These are phyloP conservation scores for Candida berthetii DNA, from an alignment of 805 yeast genomes.

Conservation along the genomic window DNA sequence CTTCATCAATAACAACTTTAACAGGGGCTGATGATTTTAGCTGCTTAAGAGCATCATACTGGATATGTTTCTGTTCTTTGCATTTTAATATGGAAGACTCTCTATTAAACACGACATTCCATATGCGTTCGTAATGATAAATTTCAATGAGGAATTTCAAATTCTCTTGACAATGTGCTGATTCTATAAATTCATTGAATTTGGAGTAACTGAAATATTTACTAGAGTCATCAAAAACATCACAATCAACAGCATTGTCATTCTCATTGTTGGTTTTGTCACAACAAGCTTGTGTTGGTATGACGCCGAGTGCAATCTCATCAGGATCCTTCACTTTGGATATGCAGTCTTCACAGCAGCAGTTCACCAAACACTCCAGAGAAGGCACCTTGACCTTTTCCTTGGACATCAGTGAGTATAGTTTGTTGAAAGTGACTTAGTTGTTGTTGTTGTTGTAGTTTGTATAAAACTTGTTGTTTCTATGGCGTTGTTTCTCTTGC, in stretches of 20 bases:
- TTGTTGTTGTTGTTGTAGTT: too few relatives aligned
- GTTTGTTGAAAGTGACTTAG: too few relatives aligned
- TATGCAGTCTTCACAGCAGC: conserved; percentile 4
- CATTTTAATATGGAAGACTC: conserved; percentile 24
- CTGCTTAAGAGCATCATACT: too few relatives aligned
- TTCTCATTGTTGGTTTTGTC: not conserved
- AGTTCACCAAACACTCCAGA: conserved; percentile 6
- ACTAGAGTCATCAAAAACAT: too few relatives aligned
- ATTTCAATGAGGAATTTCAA: conserved; percentile 37
- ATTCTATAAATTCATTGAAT: conserved; percentile 28
- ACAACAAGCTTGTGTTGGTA: not conserved
- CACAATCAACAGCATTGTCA: too few relatives aligned
- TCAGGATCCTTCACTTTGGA: not conserved
- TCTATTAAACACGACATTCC: conserved; percentile 26
- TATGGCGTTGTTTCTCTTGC: too few relatives aligned
- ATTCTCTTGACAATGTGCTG: conserved; percentile 40
- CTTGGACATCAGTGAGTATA: too few relatives aligned
- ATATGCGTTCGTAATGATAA: conserved; percentile 37
- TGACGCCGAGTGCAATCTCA: too few relatives aligned
- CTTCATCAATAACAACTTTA: too few relatives aligned
- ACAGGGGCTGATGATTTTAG: too few relatives aligned
- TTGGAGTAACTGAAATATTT: conserved; percentile 9
- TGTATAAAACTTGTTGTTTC: too few relatives aligned
- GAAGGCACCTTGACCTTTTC: conserved; percentile 2
- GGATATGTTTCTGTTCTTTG: conserved; percentile 20